Evolutionary conservation across 1,284 basidiomycete genomes (phyloP), one percentile per base, ranked within the genome.

Genomic region (Ustilago esculenta): DNA sequence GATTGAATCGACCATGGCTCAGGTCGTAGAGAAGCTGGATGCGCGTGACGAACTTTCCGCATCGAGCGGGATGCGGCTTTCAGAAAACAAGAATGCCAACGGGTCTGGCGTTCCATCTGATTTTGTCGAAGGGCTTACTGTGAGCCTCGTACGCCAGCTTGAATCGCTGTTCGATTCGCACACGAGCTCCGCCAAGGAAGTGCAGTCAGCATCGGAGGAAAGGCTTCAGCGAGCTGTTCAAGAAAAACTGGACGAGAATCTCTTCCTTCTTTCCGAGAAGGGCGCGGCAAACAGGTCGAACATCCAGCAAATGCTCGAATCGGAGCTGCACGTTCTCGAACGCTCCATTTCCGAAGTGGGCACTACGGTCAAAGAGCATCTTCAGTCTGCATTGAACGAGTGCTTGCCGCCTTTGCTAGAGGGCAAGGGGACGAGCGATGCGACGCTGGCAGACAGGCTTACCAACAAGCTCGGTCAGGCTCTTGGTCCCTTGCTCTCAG

Each of bases 171-270:
- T 56, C n/a, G 47, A 56, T 21, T 43, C 25, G n/a, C 45, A 60
- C 11, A 34, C 23, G 18, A 21, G n/a, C 4, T 37, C 45, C 10
- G 42, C 37, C n/a, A 46, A 46, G 32, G 46, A 49, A 4, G 24
- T 21, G 2, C 46, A 50, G 17, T 12, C 35, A 6, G 48, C 35
- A 14, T 39, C 48, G 4, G 52, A 49, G 9, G 27, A 21, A 30
- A 39, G 46, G 41, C 45, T 67, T 17, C 47, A 57, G 11, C 29
- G 43, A n/a, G 45, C 41, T 6, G 21, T 67, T 25, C 64, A 64
- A 40, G 24, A 44, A 18, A 63, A 58, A 40, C 53, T 74, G 24
- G 72, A 74, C 39, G 69, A 74, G 36, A 65, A 69, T 20, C 47
- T 70, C 5, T 36, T 52, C 30, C 42, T 57, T 2, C 48, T 68